Percentiles rank a stretch among this genome's conserved stretches.
phyloP scores from a whole-genome alignment of 169 alveolate species.

The Plasmodium sp. region DNA sequence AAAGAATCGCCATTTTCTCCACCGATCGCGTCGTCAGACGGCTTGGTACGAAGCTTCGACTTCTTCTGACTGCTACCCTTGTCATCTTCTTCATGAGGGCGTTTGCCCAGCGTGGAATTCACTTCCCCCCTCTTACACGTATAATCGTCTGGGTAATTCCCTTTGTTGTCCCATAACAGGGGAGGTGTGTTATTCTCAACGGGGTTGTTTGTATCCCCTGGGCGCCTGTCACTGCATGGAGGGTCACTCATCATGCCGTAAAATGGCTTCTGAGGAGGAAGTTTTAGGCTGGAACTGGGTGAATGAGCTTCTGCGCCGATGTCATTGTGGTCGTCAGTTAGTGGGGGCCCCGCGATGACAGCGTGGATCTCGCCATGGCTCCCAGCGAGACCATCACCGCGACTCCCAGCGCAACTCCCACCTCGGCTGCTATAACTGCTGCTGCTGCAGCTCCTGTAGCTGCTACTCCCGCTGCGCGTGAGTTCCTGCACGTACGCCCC shows the following conservation, averaged over 20 bases:
- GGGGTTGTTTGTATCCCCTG: neutral
- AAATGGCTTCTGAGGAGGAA: neutral
- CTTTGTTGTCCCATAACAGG: neutral
- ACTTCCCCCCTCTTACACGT: neutral
- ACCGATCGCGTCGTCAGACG: neutral
- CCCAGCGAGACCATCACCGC: neutral
- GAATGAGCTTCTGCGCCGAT: neutral
- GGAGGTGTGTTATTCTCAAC: neutral
- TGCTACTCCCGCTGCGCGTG: neutral
- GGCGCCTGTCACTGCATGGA: neutral
- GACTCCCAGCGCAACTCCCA: neutral
- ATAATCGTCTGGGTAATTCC: neutral
- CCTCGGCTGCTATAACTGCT: neutral
- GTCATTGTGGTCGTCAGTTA: neutral
- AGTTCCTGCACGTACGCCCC: constrained; percentile 16
- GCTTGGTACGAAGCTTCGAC: neutral
- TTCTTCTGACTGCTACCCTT: neutral
- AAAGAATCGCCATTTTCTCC: neutral
- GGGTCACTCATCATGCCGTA: neutral
- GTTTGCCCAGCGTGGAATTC: neutral
- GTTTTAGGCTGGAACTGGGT: neutral
- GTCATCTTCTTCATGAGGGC: neutral
- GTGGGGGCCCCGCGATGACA: neutral
- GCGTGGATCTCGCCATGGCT: neutral
- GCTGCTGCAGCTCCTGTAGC: neutral